Percentiles rank a stretch among this genome's conserved stretches.
phyloP scores from a whole-genome alignment of 306 rosid genomes.

The Acacia acuminata region DNA sequence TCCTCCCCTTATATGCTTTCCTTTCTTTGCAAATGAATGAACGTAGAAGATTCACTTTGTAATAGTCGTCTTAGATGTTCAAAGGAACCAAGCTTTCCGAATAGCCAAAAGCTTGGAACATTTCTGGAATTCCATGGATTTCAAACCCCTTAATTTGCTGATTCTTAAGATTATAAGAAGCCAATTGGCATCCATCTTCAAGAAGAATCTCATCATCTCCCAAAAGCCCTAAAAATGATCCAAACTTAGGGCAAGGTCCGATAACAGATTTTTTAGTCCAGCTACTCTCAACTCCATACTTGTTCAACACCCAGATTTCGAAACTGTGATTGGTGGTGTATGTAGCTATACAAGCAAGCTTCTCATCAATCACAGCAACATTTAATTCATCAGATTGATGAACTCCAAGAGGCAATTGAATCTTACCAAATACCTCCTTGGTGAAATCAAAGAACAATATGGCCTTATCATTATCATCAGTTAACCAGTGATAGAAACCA shows the following conservation, averaged over 20 bases:
- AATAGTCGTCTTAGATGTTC: not conserved
- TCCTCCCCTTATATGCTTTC: not conserved
- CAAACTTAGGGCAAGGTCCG: not conserved
- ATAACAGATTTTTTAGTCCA: not conserved
- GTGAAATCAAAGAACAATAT: constrained; percentile 7
- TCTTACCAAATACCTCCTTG: not conserved
- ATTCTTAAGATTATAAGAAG: not conserved
- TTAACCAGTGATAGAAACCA: constrained; percentile 15
- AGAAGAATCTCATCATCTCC: constrained; percentile 9
- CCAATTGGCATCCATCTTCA: not conserved
- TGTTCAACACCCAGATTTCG: not conserved
- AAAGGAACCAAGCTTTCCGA: constrained; percentile 7
- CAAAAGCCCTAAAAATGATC: not conserved
- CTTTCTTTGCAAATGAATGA: not conserved
- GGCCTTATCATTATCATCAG: not conserved
- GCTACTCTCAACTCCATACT: not conserved
- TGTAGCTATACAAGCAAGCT: not conserved
- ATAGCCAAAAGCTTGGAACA: not conserved
- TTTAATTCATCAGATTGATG: not conserved
- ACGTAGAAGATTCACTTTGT: not conserved
- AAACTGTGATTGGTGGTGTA: not conserved
- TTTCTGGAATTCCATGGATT: not conserved
- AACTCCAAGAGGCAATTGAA: not conserved
- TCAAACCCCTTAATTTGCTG: not conserved
- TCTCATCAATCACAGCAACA: constrained; percentile 1